Evolutionary conservation across 495 filamentous ascomycete genomes (phyloP), one percentile per base, ranked within the genome.

Genomic region (Trichoderma reesei): DNA sequence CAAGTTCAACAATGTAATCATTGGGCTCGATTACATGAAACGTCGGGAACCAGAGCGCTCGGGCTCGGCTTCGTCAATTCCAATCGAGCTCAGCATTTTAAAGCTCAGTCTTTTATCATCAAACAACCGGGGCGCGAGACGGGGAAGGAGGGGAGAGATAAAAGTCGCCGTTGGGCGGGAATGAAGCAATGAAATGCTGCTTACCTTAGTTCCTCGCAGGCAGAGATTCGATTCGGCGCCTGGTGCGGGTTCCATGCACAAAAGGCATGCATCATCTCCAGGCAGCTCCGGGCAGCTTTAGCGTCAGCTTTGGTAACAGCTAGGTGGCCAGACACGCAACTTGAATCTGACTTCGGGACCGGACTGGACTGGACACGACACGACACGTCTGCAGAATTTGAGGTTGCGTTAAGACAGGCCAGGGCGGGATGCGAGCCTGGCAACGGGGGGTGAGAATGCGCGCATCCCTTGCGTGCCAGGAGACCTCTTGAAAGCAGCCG

Each of bases 11-110:
- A 63, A 63, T 42, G 38, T 42, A 56, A 42, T 63, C 61, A 63
- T 63, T 33, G 31, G 8, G 41, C 31, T 16, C 41, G 26, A 42
- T 46, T 16, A 38, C 3, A 33, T 31, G 61, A n/a, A 41, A 46
- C 26, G 26, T 63, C 31, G n/a, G 80, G 74, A 76, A 77, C 79
- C 79, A 73, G 69, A 74, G 73, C 42, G 36, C 54, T 31, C 39
- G 60, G 61, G 56, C 73, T 73, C 76, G 79, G 79, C 71, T 81
- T 80, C 77, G 72, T 72, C 70, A 48, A 54, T 69, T 46, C 63
- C 68, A 8, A 34, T 33, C 41, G 3, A 10, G 39, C 41, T 42
- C 41, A 41, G 61, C 26, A 26, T 26, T 42, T 63, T 48, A 46
- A 63, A 63, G 63, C 65, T 60, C 56, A 54, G 59, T 62, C 36